phyloP scores from a whole-genome alignment of 139 green algal genomes.

The Diplosphaera chodatii region DNA sequence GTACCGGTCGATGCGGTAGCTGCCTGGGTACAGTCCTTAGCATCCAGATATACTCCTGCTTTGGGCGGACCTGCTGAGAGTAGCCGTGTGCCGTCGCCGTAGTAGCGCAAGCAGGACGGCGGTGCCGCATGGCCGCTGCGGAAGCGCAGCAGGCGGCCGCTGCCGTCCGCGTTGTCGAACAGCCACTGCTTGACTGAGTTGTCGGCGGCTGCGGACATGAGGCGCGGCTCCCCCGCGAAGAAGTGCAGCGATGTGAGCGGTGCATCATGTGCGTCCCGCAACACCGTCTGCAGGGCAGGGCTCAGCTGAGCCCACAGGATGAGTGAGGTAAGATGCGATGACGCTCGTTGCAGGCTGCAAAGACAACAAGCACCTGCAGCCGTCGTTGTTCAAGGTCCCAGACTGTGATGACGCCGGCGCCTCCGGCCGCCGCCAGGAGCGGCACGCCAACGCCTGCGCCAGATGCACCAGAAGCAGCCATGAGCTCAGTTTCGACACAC shows the following conservation, averaged over 20 bases:
- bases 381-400: conserved; percentile 86
- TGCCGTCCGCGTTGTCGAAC: conserved; percentile 69
- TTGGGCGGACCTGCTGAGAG: conserved; percentile 69
- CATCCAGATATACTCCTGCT: too few species aligned
- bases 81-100: conserved; percentile 66
- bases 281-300: neutral
- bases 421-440: conserved; percentile 72
- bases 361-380: conserved; percentile 50
- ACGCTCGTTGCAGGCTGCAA: too few species aligned
- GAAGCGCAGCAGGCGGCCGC: conserved; percentile 78
- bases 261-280: conserved; percentile 67
- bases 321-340: too few species aligned
- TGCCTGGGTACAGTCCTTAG: too few species aligned
- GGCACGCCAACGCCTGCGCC: conserved; percentile 50
- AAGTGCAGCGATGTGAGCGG: conserved; percentile 50
- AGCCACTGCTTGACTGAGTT: conserved; percentile 96
- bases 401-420: conserved; percentile 71
- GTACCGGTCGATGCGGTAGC: too few species aligned
- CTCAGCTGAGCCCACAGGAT: too few species aligned
- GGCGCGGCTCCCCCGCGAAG: conserved; percentile 72
- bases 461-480: neutral
- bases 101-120: conserved; percentile 68
- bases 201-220: conserved; percentile 80
- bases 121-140: conserved; percentile 78
- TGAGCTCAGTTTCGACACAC: too few species aligned